phyloP scores from a whole-genome alignment of 2,329 filamentous ascomycete species.

The Botrytis tulipae region DNA sequence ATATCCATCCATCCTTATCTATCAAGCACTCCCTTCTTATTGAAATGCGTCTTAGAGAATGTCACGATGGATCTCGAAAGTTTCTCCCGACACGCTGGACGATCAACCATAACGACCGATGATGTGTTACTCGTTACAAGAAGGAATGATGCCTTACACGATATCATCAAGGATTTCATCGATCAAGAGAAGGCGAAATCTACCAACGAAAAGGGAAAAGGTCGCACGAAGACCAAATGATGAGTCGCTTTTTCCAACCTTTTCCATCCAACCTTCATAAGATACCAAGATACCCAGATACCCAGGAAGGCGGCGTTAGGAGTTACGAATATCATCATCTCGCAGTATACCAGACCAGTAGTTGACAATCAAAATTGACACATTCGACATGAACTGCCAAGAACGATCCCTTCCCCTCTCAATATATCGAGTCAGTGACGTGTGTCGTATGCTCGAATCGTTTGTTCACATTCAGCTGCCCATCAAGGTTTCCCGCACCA shows the following conservation, averaged over 20 bases:
- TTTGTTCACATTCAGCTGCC: neutral
- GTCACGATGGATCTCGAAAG: slow-evolving; percentile 60
- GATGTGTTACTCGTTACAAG: slow-evolving; percentile 86
- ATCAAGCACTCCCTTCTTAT: neutral
- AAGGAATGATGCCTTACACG: slow-evolving; percentile 80
- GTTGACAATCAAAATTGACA: neutral
- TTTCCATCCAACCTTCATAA: neutral
- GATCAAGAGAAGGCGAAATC: slow-evolving; percentile 53
- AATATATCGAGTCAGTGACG: neutral
- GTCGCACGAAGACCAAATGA: slow-evolving; percentile 20
- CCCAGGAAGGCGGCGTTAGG: neutral
- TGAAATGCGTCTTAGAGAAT: slow-evolving; percentile 44
- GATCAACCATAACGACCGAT: slow-evolving; percentile 75
- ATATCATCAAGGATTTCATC: slow-evolving; percentile 68
- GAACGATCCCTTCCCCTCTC: neutral
- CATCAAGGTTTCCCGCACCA: slow-evolving; percentile 11
- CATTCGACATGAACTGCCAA: neutral
- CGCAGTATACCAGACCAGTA: neutral
- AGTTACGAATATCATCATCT: neutral
- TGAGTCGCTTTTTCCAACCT: neutral
- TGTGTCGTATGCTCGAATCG: neutral
- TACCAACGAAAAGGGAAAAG: slow-evolving; percentile 19
- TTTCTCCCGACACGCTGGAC: slow-evolving; percentile 74
- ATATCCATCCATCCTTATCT: neutral
- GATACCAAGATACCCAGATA: slow-evolving; percentile 4